Conservation (phyloP, 2,329 filamentous ascomycete genomes). For the Fusarium nodosum region DNA sequence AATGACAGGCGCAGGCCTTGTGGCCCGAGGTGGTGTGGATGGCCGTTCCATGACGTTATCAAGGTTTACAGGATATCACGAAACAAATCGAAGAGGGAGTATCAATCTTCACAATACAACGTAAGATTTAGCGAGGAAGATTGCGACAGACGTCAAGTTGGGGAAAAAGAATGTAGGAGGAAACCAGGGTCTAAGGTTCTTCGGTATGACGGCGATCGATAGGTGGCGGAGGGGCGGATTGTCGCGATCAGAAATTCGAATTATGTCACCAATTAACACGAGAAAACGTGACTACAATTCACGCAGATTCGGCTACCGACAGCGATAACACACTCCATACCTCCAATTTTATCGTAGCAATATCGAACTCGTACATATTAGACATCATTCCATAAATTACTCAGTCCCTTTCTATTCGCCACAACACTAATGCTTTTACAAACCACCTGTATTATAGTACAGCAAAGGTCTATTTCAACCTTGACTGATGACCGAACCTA, state of each 20-base stretch:
- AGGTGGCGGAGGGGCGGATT: conserved; percentile 50
- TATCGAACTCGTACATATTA: conserved; percentile 2
- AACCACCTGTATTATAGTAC: conserved; percentile 38
- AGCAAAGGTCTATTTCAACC: conserved; percentile 33
- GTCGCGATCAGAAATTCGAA: conserved; percentile 37
- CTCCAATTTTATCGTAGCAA: neutral
- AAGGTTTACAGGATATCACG: neutral
- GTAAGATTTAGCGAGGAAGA: neutral
- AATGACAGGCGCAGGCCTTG: conserved; percentile 51
- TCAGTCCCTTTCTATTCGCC: conserved; percentile 5
- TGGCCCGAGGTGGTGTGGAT: conserved; percentile 59
- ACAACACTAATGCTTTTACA: conserved; percentile 28
- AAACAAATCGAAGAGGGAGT: neutral
- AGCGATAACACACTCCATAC: neutral
- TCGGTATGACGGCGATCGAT: conserved; percentile 32
- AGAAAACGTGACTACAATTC: conserved; percentile 50
- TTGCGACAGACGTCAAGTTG: neutral
- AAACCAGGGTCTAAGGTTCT: neutral
- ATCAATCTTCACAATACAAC: neutral
- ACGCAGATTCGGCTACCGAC: neutral
- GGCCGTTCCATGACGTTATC: conserved; percentile 60
- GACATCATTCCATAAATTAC: conserved; percentile 4
- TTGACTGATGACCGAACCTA: conserved; percentile 17
- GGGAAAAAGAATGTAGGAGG: neutral
- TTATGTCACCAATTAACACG: conserved; percentile 52